These are phyloP conservation scores for Knufia petricola DNA, from an alignment of 2,329 filamentous ascomycete species.

Conservation along the genomic window DNA sequence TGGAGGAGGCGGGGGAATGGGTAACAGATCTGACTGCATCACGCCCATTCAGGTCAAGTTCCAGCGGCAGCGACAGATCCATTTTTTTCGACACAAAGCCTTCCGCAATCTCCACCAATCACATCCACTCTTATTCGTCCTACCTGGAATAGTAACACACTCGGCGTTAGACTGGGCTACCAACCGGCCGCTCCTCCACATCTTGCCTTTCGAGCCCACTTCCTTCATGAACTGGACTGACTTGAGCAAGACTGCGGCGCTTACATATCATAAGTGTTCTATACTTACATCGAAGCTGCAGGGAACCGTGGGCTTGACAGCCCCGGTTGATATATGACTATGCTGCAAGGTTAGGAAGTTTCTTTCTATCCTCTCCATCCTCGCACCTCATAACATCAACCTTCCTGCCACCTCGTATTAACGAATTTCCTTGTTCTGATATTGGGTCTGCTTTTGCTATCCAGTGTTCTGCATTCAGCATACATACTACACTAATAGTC, in stretches of 20 bases:
- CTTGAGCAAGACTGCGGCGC: constrained; percentile 6
- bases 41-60: background rate
- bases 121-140: background rate
- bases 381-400: constrained; percentile 2
- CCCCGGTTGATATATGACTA: constrained; percentile 1
- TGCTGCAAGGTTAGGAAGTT: constrained; percentile 1
- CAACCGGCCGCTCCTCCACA: constrained; percentile 10
- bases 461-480: background rate
- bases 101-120: constrained; percentile 9
- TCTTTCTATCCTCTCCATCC: constrained; percentile 12
- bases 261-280: constrained; percentile 7
- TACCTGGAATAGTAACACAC: constrained; percentile 12
- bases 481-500: constrained; percentile 5
- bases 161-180: constrained; percentile 16
- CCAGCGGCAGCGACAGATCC: constrained; percentile 5
- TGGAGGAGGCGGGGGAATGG: background rate
- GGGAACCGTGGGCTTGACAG: background rate
- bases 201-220: constrained; percentile 1
- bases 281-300: constrained; percentile 10
- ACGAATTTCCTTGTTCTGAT: constrained; percentile 11
- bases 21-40: background rate
- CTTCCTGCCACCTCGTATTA: constrained; percentile 11
- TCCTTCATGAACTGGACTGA: constrained; percentile 6
- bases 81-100: background rate
- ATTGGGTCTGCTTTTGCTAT: constrained; percentile 5